A percentile compares a stretch with the other conserved stretches of the same genome.
Evolutionary conservation across 441 rosid species (phyloP).

Genomic region (Erodium chrysanthum): DNA sequence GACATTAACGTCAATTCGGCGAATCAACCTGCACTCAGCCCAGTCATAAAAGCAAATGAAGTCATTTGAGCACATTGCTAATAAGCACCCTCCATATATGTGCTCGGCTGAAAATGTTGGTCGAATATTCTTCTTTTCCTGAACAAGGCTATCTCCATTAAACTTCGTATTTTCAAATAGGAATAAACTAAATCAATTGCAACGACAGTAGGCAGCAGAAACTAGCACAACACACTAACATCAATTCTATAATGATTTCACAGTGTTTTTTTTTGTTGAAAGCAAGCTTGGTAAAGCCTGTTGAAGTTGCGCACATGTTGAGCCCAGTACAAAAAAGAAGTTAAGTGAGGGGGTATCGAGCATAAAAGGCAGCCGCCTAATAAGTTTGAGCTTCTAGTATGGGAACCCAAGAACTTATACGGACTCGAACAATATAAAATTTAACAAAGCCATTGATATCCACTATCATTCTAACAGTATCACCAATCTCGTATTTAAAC

Average conservation of each 20-base stretch:
- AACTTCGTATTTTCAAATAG: background rate
- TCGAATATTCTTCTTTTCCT: conserved; percentile 82
- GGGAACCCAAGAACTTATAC: background rate
- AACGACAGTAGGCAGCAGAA: conserved; percentile 1
- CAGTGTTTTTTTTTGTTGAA: background rate
- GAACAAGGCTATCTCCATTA: conserved; percentile 29
- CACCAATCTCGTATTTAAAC: background rate
- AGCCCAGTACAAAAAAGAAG: background rate
- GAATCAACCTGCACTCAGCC: conserved; percentile 93
- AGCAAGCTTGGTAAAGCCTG: background rate
- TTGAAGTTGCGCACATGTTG: background rate
- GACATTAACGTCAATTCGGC: conserved; percentile 89
- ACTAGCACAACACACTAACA: background rate
- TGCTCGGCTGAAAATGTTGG: conserved; percentile 92
- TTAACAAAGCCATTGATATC: background rate
- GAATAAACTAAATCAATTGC: background rate
- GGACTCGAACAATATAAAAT: background rate
- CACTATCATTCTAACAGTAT: background rate
- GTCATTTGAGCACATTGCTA: conserved; percentile 98
- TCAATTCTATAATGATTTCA: background rate
- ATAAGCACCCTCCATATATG: conserved; percentile 74
- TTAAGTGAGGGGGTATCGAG: background rate
- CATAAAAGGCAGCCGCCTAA: background rate
- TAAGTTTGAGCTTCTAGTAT: background rate
- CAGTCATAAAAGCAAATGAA: conserved; percentile 97